phyloP scores from a whole-genome alignment of 768 basidiomycete species.

The Collybiopsis luxurians region DNA sequence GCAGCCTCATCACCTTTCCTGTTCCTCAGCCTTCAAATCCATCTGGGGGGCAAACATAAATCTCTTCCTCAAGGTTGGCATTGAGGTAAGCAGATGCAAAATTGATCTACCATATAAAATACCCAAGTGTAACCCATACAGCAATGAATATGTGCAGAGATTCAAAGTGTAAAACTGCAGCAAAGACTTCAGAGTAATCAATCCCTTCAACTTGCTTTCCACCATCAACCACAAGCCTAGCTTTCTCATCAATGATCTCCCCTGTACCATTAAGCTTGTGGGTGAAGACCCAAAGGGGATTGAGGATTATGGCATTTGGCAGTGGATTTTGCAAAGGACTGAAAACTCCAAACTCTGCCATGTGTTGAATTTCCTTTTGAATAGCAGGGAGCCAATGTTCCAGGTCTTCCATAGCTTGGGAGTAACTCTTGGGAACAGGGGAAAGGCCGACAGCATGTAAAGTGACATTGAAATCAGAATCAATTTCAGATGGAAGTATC shows the following conservation, averaged over 20 bases:
- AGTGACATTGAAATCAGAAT: not conserved
- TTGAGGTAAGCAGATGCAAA: conserved; percentile 14
- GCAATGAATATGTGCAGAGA: conserved; percentile 18
- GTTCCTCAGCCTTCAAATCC: not conserved
- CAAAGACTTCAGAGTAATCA: conserved; percentile 29
- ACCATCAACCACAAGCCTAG: conserved; percentile 30
- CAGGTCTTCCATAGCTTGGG: not conserved
- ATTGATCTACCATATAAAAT: not conserved
- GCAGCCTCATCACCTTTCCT: not conserved
- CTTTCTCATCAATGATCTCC: conserved; percentile 20
- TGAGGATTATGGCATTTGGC: not conserved
- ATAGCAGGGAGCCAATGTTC: not conserved
- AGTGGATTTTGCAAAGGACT: not conserved
- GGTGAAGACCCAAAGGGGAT: conserved; percentile 3
- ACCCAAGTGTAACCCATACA: conserved; percentile 9
- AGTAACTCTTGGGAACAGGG: not conserved
- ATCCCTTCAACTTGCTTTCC: conserved; percentile 29
- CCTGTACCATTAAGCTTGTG: not conserved
- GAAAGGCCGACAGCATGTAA: not conserved
- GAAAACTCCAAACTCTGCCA: not conserved
- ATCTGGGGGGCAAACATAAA: not conserved
- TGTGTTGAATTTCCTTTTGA: not conserved
- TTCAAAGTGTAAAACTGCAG: conserved; percentile 17
- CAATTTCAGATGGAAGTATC: not conserved
- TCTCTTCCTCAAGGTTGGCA: conserved; percentile 18